phyloP scores from a whole-genome alignment of 129 eudicot species.

The Oenanthe sinensis region DNA sequence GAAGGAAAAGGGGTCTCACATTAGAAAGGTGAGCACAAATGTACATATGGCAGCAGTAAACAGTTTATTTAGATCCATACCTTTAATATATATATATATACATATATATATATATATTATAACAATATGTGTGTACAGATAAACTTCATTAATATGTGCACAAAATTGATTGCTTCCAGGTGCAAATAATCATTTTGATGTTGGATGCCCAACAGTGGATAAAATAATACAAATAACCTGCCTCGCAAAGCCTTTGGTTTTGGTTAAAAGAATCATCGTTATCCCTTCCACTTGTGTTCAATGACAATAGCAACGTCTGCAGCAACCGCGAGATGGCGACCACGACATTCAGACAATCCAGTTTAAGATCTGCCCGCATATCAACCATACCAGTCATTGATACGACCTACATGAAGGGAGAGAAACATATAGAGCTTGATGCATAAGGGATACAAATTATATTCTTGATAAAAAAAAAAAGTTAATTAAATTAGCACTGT shows the following conservation, averaged over 20 bases:
- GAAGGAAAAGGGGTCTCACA: not conserved
- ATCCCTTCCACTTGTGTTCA: slow-evolving; percentile 30
- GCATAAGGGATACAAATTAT: not conserved
- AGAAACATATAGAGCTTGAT: not conserved
- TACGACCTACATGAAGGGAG: slow-evolving; percentile 46
- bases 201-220: not conserved
- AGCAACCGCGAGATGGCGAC: slow-evolving; percentile 49
- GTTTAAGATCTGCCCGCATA: slow-evolving; percentile 39
- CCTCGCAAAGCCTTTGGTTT: slow-evolving; percentile 32
- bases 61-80: not conserved
- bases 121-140: not conserved
- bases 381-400: slow-evolving; percentile 41
- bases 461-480: slow-evolving; percentile 13
- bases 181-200: not conserved
- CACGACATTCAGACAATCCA: slow-evolving; percentile 46
- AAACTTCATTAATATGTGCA: not conserved
- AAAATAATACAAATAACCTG: slow-evolving; percentile 42
- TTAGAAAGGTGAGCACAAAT: not conserved
- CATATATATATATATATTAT: not conserved
- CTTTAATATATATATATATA: not conserved
- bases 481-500: slow-evolving; percentile 2
- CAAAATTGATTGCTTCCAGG: not conserved
- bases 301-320: slow-evolving; percentile 33
- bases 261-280: slow-evolving; percentile 18
- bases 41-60: not conserved